Base-by-base conservation (phyloP, 2,329 filamentous ascomycete species). In the Fusarium acutatum region DNA sequence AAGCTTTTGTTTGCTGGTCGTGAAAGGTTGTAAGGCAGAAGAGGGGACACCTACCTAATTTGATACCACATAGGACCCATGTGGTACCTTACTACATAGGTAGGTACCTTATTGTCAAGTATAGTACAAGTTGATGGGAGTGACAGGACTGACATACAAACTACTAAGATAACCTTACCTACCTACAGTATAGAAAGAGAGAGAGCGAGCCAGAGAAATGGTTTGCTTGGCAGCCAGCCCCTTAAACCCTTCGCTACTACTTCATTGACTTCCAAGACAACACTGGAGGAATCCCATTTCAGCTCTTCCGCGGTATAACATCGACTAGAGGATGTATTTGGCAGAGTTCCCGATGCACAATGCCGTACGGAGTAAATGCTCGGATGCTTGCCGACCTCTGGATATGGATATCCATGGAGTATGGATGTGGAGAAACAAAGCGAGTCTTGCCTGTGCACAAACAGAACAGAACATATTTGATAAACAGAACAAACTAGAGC, bases 321-420 rank as follows among this genome's bases (percentile, higher is more conserved):
- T 35, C 24, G 62, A 53, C 41, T n/a, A 18, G 32, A 40, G 34
- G 30, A 54, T 44, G 28, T 30, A 35, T 49, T 65, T 44, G 26
- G 52, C 26, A 64, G 34, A 61, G 41, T 38, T 50, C 28, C 49
- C 28, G 47, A 60, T 52, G 40, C 59, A 68, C 57, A 40, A 47
- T 63, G 54, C 52, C 41, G 28, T 46, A 40, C 20, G 20, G 37
- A 40, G 20, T 40, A 60, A 67, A 35, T 67, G 30, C 43, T 73
- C 60, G 57, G 65, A 71, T 60, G 62, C 57, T 50, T 71, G 44
- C 66, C 71, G 66, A 57, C 53, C 59, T 38, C 40, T 60, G 38
- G 57, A 62, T 61, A 67, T 60, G 37, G 46, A 52, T 60, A 50
- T 46, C 26, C 34, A 53, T 46, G 40, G 40, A 56, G 37, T n/a